These are phyloP conservation scores for Penicillium coprophilum DNA, from an alignment of 495 filamentous ascomycete genomes.

Conservation along the genomic window DNA sequence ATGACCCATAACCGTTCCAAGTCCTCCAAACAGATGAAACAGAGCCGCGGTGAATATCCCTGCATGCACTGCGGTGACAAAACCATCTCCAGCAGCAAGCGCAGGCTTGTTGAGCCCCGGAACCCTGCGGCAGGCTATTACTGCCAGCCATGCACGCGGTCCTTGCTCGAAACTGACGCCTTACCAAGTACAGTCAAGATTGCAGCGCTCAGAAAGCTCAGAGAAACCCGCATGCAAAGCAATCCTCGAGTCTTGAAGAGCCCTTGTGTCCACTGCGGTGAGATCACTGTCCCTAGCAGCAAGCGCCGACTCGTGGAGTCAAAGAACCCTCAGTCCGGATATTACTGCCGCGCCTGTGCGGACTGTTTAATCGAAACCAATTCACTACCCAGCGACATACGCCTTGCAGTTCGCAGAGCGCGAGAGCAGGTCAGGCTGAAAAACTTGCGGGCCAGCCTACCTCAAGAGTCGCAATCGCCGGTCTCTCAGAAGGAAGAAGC, in stretches of 20 bases:
- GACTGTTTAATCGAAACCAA: neutral
- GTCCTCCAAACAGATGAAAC: slow-evolving; percentile 1
- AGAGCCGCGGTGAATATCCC: slow-evolving; percentile 5
- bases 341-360: slow-evolving; percentile 9
- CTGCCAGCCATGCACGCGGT: slow-evolving; percentile 6
- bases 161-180: slow-evolving; percentile 1
- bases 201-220: neutral
- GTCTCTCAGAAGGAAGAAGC: neutral
- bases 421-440: slow-evolving; percentile 3
- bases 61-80: slow-evolving; percentile 6
- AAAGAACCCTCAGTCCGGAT: slow-evolving; percentile 1
- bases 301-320: slow-evolving; percentile 7
- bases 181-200: neutral
- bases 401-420: neutral
- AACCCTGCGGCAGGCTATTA: slow-evolving; percentile 10
- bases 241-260: neutral
- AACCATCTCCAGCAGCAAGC: slow-evolving; percentile 5
- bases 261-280: slow-evolving; percentile 7
- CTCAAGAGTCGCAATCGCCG: neutral
- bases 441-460: neutral
- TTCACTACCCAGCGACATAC: neutral
- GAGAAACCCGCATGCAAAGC: neutral
- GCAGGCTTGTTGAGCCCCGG: neutral
- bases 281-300: slow-evolving; percentile 5
- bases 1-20: neutral